Conservation (phyloP, 108 stramenopile genomes). For the Skeletonema grethae region DNA sequence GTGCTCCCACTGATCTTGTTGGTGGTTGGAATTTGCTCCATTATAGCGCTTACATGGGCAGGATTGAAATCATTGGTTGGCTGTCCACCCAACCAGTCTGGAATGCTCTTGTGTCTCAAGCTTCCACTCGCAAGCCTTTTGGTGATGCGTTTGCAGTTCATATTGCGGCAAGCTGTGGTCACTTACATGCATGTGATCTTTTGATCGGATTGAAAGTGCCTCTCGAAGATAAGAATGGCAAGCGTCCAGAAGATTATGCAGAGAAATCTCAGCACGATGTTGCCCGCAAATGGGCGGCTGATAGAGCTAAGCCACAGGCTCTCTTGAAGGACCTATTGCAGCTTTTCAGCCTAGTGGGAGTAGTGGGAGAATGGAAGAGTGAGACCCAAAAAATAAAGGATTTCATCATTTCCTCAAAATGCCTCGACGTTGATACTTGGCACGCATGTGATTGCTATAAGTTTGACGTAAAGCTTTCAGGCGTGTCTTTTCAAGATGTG, state of each 20-base stretch:
- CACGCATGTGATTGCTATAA: neutral
- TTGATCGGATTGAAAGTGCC: neutral
- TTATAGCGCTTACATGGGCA: constrained; percentile 1
- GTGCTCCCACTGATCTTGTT: neutral
- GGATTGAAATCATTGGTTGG: constrained; percentile 15
- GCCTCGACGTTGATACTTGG: neutral
- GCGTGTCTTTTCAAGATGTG: neutral
- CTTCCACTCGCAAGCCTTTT: neutral
- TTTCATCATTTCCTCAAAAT: neutral
- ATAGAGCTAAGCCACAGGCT: neutral
- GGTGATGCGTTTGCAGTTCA: constrained; percentile 10
- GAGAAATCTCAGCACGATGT: neutral
- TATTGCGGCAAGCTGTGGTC: constrained; percentile 16
- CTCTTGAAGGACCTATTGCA: neutral
- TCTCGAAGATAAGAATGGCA: constrained; percentile 1
- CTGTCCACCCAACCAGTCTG: neutral
- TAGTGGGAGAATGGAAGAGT: neutral
- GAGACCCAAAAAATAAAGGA: neutral
- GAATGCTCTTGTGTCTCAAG: neutral
- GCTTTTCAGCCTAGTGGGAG: neutral
- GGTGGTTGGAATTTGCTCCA: constrained; percentile 12
- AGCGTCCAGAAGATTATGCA: constrained; percentile 11
- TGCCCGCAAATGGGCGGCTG: neutral
- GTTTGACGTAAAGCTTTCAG: neutral
- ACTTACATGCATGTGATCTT: constrained; percentile 2